phyloP scores from a whole-genome alignment of 345 rosid species.

The Eucalyptus fibrosa region DNA sequence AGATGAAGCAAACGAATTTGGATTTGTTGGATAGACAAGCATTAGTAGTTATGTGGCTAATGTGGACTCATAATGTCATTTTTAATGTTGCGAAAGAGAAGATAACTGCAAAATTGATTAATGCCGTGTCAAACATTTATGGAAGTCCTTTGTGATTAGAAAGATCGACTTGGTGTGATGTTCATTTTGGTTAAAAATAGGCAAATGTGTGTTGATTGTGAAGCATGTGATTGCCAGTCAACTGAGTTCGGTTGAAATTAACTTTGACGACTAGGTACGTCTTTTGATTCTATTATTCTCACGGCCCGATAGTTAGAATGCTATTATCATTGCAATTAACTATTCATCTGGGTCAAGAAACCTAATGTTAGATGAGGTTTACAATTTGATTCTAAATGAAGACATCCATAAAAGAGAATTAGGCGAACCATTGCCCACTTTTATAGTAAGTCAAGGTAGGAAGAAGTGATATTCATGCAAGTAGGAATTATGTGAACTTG shows the following conservation, averaged over 20 bases:
- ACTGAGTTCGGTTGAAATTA: neutral
- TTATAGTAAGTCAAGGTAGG: neutral
- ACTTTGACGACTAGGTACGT: accelerated
- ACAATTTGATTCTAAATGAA: neutral
- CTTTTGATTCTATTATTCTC: neutral
- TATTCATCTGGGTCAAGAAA: neutral
- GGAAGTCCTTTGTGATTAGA: accelerated
- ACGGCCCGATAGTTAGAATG: neutral
- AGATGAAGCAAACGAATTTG: accelerated
- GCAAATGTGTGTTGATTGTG: neutral
- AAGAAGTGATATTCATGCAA: neutral
- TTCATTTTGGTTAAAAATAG: neutral
- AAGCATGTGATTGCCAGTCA: neutral
- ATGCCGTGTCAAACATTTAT: neutral
- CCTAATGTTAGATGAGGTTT: neutral
- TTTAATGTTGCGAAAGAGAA: too few relatives aligned
- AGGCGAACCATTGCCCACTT: accelerated
- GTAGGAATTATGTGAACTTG: neutral
- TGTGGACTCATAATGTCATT: neutral
- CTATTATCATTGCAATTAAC: neutral
- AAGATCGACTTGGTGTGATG: neutral
- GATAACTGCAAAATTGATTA: neutral
- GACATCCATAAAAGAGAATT: neutral
- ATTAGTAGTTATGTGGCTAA: neutral
- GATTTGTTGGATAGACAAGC: neutral